These are phyloP conservation scores for Poa annua DNA, from an alignment of 176 grass and related monocot genomes.

Conservation along the genomic window DNA sequence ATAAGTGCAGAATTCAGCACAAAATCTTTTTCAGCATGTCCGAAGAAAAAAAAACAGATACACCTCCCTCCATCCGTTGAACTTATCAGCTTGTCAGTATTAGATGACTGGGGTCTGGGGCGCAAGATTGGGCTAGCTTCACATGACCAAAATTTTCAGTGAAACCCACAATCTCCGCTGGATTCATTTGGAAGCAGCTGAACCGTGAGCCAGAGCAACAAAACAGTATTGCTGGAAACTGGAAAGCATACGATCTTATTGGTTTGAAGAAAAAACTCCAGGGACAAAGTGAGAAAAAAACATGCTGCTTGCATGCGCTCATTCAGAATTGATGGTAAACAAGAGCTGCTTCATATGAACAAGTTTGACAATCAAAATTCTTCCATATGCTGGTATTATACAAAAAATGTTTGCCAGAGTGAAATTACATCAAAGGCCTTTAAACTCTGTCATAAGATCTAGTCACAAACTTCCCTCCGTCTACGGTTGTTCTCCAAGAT, in stretches of 20 bases:
- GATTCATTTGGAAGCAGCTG: conserved; percentile 10
- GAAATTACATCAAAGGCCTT: conserved; percentile 19
- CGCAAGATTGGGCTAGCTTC: not conserved
- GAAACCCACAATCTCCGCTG: not conserved
- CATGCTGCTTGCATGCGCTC: not conserved
- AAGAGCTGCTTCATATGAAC: conserved; percentile 27
- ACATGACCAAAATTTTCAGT: not conserved
- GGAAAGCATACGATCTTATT: not conserved
- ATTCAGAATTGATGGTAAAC: not conserved
- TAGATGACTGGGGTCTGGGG: not conserved
- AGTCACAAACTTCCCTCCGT: conserved; percentile 26
- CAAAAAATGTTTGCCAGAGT: conserved; percentile 27
- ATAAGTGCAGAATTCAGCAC: not conserved
- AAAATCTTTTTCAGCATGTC: not conserved
- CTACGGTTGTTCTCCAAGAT: conserved; percentile 30
- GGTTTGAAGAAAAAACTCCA: not conserved
- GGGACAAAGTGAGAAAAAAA: not conserved
- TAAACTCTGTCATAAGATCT: conserved; percentile 40
- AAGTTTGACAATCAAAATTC: conserved; percentile 29
- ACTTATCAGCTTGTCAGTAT: not conserved
- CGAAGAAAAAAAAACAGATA: conserved; percentile 5
- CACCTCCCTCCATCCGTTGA: not conserved
- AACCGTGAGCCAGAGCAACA: not conserved
- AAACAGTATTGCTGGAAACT: not conserved
- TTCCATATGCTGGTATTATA: conserved; percentile 42